Evolutionary conservation across 805 yeast genomes (phyloP).

Genomic region (Cyberlindnera maclurae): DNA sequence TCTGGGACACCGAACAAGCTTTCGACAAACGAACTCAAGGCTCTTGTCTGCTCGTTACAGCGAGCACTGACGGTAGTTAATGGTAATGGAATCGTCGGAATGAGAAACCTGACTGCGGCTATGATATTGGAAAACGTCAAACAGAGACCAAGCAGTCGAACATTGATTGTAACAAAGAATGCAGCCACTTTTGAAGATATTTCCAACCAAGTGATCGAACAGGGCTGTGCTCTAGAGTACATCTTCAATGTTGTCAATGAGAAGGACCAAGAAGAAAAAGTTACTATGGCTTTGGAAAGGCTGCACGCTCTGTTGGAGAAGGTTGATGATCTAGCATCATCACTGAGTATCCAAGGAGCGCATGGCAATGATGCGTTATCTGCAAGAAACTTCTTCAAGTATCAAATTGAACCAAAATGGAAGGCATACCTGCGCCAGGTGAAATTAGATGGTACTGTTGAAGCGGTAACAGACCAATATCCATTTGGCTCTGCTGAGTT

Average conservation of each 20-base stretch:
- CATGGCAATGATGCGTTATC: slow-evolving; percentile 33
- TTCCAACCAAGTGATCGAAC: neutral
- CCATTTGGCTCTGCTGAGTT: slow-evolving; percentile 6
- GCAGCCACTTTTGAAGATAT: neutral
- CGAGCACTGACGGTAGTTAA: slow-evolving; percentile 39
- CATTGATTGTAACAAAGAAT: slow-evolving; percentile 11
- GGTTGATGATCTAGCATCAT: slow-evolving; percentile 27
- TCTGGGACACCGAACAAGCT: neutral
- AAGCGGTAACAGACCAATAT: slow-evolving; percentile 1
- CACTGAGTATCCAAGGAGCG: slow-evolving; percentile 27
- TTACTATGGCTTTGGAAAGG: slow-evolving; percentile 6
- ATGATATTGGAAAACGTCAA: slow-evolving; percentile 14
- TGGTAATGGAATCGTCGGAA: slow-evolving; percentile 54
- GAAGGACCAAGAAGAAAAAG: neutral
- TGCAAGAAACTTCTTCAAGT: slow-evolving; percentile 27
- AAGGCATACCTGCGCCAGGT: neutral
- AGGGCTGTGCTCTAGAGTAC: neutral
- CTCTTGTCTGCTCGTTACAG: slow-evolving; percentile 16
- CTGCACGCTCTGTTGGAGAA: slow-evolving; percentile 12
- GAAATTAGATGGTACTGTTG: neutral
- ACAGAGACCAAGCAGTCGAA: slow-evolving; percentile 16
- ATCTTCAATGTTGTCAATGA: slow-evolving; percentile 8
- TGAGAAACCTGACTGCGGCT: slow-evolving; percentile 25
- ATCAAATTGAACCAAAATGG: slow-evolving; percentile 19
- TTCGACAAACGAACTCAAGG: slow-evolving; percentile 4